Conservation (phyloP, 805 yeast genomes). For the Saturnispora gosingensis region DNA sequence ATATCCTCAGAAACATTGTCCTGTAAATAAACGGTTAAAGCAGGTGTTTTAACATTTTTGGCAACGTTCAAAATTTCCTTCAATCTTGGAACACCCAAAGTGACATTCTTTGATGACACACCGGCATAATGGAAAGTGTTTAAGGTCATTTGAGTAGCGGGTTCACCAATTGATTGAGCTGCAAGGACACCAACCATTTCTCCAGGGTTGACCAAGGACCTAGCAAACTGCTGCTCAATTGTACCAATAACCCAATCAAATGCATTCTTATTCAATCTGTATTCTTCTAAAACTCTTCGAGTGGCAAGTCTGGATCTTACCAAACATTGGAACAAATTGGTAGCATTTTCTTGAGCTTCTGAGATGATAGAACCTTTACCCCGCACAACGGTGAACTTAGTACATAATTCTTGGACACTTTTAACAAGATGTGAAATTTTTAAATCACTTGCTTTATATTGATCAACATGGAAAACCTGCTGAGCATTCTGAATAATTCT, state of each 20-base stretch:
- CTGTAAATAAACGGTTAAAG: constrained; percentile 84
- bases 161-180: constrained; percentile 97
- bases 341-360: constrained; percentile 91
- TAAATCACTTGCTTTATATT: constrained; percentile 82
- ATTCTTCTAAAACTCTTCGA: constrained; percentile 88
- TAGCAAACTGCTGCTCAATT: constrained; percentile 86
- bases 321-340: constrained; percentile 80
- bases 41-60: constrained; percentile 98
- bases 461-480: constrained; percentile 91
- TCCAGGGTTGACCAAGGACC: constrained; percentile 90
- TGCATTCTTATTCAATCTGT: constrained; percentile 70
- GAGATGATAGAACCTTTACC: constrained; percentile 64
- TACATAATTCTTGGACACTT: constrained; percentile 61
- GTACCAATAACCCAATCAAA: constrained; percentile 96
- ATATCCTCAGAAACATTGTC: constrained; percentile 77
- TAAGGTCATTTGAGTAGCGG: constrained; percentile 96
- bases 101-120: constrained; percentile 98
- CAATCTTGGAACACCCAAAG: constrained; percentile 96
- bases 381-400: constrained; percentile 65
- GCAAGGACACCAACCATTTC: constrained; percentile 98
- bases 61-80: constrained; percentile 98
- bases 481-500: constrained; percentile 96
- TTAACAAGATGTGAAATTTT: constrained; percentile 71
- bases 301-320: constrained; percentile 87
- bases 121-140: constrained; percentile 96